These are phyloP conservation scores for Amauroascus verrucosus DNA, from an alignment of 2,329 filamentous ascomycete genomes.

Conservation along the genomic window DNA sequence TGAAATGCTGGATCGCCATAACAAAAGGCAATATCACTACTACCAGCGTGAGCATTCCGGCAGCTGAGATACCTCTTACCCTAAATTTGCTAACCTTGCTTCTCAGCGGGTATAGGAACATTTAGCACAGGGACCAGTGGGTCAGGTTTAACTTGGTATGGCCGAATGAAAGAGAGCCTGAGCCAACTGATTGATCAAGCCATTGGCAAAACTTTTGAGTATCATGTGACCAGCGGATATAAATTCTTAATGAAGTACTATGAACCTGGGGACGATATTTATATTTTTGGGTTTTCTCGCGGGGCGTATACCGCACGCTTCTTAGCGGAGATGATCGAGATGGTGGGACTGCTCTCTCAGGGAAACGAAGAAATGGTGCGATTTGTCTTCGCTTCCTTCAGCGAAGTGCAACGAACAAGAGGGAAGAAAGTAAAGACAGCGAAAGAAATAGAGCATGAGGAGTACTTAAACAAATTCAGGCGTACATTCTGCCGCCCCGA, in stretches of 20 bases:
- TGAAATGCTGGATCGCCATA: slow-evolving; percentile 31
- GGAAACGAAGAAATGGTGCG: slow-evolving; percentile 47
- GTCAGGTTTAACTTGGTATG: slow-evolving; percentile 12
- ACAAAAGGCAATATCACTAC: slow-evolving; percentile 19
- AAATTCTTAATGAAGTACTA: slow-evolving; percentile 48
- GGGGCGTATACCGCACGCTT: slow-evolving; percentile 47
- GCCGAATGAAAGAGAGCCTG: slow-evolving; percentile 13
- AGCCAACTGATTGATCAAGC: slow-evolving; percentile 16
- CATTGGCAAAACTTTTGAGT: slow-evolving; percentile 34
- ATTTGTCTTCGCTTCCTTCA: slow-evolving; percentile 36
- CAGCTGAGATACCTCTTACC: background rate
- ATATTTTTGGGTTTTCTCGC: slow-evolving; percentile 46
- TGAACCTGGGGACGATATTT: slow-evolving; percentile 42
- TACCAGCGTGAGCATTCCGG: slow-evolving; percentile 17
- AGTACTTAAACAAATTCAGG: slow-evolving; percentile 37
- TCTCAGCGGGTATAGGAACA: slow-evolving; percentile 18
- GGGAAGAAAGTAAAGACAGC: slow-evolving; percentile 21
- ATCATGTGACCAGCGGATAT: slow-evolving; percentile 46
- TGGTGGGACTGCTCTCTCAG: slow-evolving; percentile 41
- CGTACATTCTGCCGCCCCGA: slow-evolving; percentile 41
- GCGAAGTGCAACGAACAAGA: slow-evolving; percentile 26
- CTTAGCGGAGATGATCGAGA: slow-evolving; percentile 43
- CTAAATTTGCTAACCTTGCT: background rate
- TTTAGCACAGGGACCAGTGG: slow-evolving; percentile 14
- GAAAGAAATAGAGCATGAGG: slow-evolving; percentile 15